Evolutionary conservation across 1,139 yeast genomes (phyloP).

Genomic region (Kodamaea anthophila): DNA sequence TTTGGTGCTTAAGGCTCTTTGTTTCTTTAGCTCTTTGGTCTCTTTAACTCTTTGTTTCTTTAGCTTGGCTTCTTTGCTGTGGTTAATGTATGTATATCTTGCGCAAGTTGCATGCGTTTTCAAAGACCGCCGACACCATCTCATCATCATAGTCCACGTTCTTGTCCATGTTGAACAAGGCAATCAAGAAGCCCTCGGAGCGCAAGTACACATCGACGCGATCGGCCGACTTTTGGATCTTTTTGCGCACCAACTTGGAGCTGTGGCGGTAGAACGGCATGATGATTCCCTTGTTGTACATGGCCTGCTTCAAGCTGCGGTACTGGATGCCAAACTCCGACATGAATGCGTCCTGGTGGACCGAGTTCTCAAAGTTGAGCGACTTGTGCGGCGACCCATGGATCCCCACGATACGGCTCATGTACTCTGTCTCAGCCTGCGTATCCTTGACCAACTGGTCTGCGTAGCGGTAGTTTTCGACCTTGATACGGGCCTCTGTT

Average conservation of each 20-base stretch:
- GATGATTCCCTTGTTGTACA: slow-evolving; percentile 42
- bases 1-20: no score
- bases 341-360: slow-evolving; percentile 45
- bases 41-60: no score
- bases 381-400: slow-evolving; percentile 28
- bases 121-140: slow-evolving; percentile 42
- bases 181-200: slow-evolving; percentile 55
- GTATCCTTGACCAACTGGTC: slow-evolving; percentile 25
- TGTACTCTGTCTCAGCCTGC: slow-evolving; percentile 21
- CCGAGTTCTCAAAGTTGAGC: slow-evolving; percentile 34
- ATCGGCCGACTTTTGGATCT: slow-evolving; percentile 10
- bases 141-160: slow-evolving; percentile 30
- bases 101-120: slow-evolving; percentile 34
- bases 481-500: slow-evolving; percentile 32
- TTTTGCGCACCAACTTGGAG: slow-evolving; percentile 36
- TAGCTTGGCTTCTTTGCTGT: no score
- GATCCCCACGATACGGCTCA: slow-evolving; percentile 46
- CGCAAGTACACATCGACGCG: slow-evolving; percentile 37
- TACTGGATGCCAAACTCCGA: slow-evolving; percentile 54
- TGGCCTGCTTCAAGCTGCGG: slow-evolving; percentile 17
- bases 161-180: slow-evolving; percentile 34
- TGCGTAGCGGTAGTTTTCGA: slow-evolving; percentile 37
- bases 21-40: no score
- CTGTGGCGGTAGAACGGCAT: slow-evolving; percentile 46
- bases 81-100: slow-evolving; percentile 39